Base-by-base conservation (phyloP, 495 filamentous ascomycete genomes). In the Elasticomyces elasticus region DNA sequence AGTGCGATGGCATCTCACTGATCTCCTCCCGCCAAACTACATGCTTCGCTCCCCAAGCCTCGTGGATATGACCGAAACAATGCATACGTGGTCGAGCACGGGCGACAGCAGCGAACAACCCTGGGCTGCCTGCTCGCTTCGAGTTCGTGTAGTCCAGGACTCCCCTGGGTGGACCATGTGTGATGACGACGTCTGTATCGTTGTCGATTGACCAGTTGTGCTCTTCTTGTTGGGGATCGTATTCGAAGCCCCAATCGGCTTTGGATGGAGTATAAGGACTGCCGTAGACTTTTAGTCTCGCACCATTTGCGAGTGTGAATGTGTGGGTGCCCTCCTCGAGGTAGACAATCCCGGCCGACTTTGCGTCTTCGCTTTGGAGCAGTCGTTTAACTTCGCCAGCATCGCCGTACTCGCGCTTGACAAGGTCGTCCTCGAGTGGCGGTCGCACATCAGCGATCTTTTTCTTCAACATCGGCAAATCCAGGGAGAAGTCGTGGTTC, bases 21-120 rank as follows among this genome's bases (percentile, higher is more conserved):
- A 72, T 62, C 55, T 56, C 44, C 67, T 79, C 69, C 4, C 27
- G 24, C 62, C 85, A 89, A 5, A 64, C 64, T 0, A 82, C 73
- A 25, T 79, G 61, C 52, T 74, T 73, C 2, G 76, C 83, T 15
- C 86, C 86, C 76, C 82, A 86, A 0, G 73, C 83, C 63, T 89
- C 84, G 59, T 86, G 84, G 25, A 87, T 85, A 64, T 87, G 84
- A 5, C 84, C 83, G 55, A 87, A 88, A 61, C 81, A 86, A 64
- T 86, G 81, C 54, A 88, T 58, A 5, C 63, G 67, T 1, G 83
- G 84, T 48, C 72, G 62, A 3, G 75, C 69, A n/a, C 70, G 71
- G 3, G 73, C 73, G 15, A 83, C 62, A 9, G 80, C 79, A 0
- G 63, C 66, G 25, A 86, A 79, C 13, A 87, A 69, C 43, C 74